Conservation (phyloP, 1,139 yeast species). For the Geotrichum phurueaensis region DNA sequence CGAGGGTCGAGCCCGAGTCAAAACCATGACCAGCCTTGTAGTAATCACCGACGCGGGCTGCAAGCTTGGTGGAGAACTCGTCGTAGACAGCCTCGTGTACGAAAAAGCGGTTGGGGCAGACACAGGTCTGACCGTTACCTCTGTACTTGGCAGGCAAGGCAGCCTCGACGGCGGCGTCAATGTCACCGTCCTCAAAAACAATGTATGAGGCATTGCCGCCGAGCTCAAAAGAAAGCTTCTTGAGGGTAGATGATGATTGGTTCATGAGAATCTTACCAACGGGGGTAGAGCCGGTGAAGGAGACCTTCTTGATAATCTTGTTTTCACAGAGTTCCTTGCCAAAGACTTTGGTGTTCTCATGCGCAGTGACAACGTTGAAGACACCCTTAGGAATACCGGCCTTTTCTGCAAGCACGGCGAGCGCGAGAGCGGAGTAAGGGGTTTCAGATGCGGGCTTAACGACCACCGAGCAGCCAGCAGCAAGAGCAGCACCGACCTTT, state of each 20-base stretch:
- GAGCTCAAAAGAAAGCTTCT: conserved; percentile 77
- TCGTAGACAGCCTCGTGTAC: conserved; percentile 61
- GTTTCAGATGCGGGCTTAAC: conserved; percentile 89
- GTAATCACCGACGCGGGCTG: conserved; percentile 44
- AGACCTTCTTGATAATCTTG: conserved; percentile 60
- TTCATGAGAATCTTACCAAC: conserved; percentile 77
- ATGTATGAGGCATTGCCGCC: conserved; percentile 95
- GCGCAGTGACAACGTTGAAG: conserved; percentile 60
- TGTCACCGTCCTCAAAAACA: conserved; percentile 76
- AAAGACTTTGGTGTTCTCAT: conserved; percentile 45
- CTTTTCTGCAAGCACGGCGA: conserved; percentile 62
- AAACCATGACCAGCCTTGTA: conserved; percentile 73
- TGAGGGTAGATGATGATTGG: conserved; percentile 70
- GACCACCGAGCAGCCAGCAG: conserved; percentile 89
- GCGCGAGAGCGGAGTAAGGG: conserved; percentile 77
- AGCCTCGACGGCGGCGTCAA: conserved; percentile 71
- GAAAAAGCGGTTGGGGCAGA: conserved; percentile 70
- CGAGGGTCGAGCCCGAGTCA: conserved; percentile 62
- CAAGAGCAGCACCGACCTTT: conserved; percentile 84
- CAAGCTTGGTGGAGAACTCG: conserved; percentile 48
- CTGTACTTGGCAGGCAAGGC: conserved; percentile 64
- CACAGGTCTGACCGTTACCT: conserved; percentile 77
- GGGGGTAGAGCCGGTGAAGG: conserved; percentile 86
- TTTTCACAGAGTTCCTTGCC: conserved; percentile 71
- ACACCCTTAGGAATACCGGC: conserved; percentile 90